These are phyloP conservation scores for Mortierella sp. DNA, from an alignment of 371 early-diverging fungal species.

Conservation along the genomic window DNA sequence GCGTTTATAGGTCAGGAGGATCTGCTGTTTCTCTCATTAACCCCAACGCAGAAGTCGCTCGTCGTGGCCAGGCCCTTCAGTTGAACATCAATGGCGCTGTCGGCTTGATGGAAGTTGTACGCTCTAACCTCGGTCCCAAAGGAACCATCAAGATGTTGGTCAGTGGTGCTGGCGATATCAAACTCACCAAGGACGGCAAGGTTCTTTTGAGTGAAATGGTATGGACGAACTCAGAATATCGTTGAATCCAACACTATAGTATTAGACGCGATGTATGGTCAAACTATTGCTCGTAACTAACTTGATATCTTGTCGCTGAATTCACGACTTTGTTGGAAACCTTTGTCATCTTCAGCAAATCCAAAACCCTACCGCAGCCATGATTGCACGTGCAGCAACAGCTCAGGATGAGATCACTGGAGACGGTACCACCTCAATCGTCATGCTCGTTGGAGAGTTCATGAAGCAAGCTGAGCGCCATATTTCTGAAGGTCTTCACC, in stretches of 20 bases:
- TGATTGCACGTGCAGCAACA: slow-evolving; percentile 99
- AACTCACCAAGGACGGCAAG: slow-evolving; percentile 98
- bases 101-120: slow-evolving; percentile 96
- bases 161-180: slow-evolving; percentile 95
- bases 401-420: slow-evolving; percentile 99
- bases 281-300: neutral
- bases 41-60: slow-evolving; percentile 98
- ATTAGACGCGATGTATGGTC: neutral
- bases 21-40: slow-evolving; percentile 94
- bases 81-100: slow-evolving; percentile 97
- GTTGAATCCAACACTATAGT: neutral
- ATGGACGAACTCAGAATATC: slow-evolving; percentile 27
- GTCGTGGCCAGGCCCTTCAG: slow-evolving; percentile 98
- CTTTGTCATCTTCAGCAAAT: slow-evolving; percentile 83
- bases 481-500: slow-evolving; percentile 97
- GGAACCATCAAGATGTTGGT: slow-evolving; percentile 99
- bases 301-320: neutral
- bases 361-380: slow-evolving; percentile 99
- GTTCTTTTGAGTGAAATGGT: slow-evolving; percentile 98
- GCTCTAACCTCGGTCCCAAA: slow-evolving; percentile 98
- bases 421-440: slow-evolving; percentile 99
- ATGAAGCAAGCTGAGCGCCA: slow-evolving; percentile 97
- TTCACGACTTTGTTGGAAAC: slow-evolving; percentile 8
- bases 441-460: slow-evolving; percentile 96
- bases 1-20: slow-evolving; percentile 48